Evolutionary conservation across 139 green algal genomes (phyloP).

Genomic region (Bryopsis sp.): DNA sequence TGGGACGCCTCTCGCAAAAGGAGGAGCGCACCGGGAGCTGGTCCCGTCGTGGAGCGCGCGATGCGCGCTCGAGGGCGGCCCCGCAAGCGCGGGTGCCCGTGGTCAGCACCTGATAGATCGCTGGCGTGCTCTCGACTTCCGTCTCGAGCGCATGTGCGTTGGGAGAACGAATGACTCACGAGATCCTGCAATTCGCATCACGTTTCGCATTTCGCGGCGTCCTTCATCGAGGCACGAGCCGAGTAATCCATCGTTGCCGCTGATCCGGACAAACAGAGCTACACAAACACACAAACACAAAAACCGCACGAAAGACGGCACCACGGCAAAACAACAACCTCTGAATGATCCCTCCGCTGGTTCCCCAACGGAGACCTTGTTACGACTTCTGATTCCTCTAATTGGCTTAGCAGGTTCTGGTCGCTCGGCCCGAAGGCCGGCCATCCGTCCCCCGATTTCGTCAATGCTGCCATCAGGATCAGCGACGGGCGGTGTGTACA

Average conservation of each 20-base stretch:
- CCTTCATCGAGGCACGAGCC: conserved; percentile 86
- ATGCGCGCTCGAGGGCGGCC: too few relatives aligned
- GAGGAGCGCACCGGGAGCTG: too few relatives aligned
- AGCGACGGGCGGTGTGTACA: conserved; percentile 26
- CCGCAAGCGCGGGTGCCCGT: too few relatives aligned
- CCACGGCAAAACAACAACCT: too few relatives aligned
- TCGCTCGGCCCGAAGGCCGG: too few relatives aligned
- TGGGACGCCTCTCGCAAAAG: too few relatives aligned
- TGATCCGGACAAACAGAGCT: background rate
- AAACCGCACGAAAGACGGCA: background rate
- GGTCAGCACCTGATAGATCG: too few relatives aligned
- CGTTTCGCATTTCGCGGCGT: conserved; percentile 92
- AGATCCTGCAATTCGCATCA: conserved; percentile 91
- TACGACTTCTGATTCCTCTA: conserved; percentile 85
- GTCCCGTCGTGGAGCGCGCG: too few relatives aligned
- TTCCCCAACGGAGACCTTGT: conserved; percentile 81
- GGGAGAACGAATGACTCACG: conserved; percentile 90
- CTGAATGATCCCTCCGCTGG: conserved; percentile 70
- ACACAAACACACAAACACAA: conserved; percentile 4
- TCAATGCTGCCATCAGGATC: conserved; percentile 31
- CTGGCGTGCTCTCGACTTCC: too few relatives aligned
- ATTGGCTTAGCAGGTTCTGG: conserved; percentile 42
- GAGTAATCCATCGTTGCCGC: conserved; percentile 78
- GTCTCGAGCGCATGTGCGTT: conserved; percentile 75
- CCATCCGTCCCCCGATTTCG: conserved; percentile 32